phyloP scores from a whole-genome alignment of 306 rosid species.

The Quillaja saponaria region DNA sequence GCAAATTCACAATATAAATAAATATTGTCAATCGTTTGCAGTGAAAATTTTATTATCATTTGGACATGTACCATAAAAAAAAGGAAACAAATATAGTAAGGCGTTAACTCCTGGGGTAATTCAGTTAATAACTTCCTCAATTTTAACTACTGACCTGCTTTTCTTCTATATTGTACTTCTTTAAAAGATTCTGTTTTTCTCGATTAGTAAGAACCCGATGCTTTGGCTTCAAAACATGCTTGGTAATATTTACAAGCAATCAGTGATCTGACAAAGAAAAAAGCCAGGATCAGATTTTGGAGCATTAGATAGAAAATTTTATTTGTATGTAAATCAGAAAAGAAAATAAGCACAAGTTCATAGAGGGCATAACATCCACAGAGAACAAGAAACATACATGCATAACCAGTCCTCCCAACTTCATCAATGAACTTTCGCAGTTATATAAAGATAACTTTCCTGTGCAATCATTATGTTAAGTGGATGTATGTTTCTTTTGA shows the following conservation, averaged over 20 bases:
- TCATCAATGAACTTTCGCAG: neutral
- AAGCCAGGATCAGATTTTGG: constrained; percentile 28
- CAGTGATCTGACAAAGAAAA: constrained; percentile 69
- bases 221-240: constrained; percentile 89
- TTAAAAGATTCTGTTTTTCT: constrained; percentile 68
- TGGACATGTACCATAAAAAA: no score
- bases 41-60: no score
- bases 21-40: no score
- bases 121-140: neutral
- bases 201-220: constrained; percentile 59
- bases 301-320: constrained; percentile 19
- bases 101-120: neutral
- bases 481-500: neutral
- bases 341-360: constrained; percentile 11
- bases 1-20: no score
- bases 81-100: neutral
- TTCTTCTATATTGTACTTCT: constrained; percentile 74
- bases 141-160: constrained; percentile 68
- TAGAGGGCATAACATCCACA: constrained; percentile 4
- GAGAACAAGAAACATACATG: neutral
- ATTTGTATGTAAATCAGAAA: neutral
- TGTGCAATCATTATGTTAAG: constrained; percentile 2
- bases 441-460: neutral
- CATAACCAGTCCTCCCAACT: neutral
- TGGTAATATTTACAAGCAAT: constrained; percentile 89